Conservation (phyloP, 768 basidiomycete species). For the Mrakia frigida region DNA sequence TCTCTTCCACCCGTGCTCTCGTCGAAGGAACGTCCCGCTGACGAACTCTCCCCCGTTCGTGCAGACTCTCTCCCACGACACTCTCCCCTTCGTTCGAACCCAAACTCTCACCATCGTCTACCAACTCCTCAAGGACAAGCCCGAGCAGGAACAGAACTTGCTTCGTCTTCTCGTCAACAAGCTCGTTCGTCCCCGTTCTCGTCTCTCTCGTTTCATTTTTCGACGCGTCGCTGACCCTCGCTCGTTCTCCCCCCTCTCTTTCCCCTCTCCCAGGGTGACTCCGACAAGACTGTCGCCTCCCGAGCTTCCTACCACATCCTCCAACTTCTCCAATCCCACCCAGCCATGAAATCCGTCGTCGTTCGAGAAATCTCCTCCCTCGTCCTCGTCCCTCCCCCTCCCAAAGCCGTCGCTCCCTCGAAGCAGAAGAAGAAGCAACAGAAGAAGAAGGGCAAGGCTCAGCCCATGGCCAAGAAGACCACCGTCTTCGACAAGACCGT, state of each 20-base stretch:
- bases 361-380: conserved; percentile 79
- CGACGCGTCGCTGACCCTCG: not conserved
- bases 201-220: not conserved
- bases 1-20: not conserved
- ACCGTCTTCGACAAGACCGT: conserved; percentile 35
- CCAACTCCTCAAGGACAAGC: conserved; percentile 76
- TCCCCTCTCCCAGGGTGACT: conserved; percentile 62
- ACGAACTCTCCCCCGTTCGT: not conserved
- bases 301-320: conserved; percentile 85
- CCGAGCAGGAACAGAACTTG: conserved; percentile 96
- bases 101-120: conserved; percentile 73
- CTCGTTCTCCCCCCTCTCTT: not conserved
- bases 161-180: conserved; percentile 90
- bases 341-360: conserved; percentile 83
- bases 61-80: conserved; percentile 74
- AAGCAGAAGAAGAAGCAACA: conserved; percentile 39
- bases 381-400: conserved; percentile 59
- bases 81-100: conserved; percentile 78
- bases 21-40: not conserved
- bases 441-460: conserved; percentile 39
- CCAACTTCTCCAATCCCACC: conserved; percentile 81
- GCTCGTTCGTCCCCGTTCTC: conserved; percentile 56
- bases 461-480: conserved; percentile 36
- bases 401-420: conserved; percentile 43
- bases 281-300: conserved; percentile 78